These are phyloP conservation scores for Citrus australasica DNA, from an alignment of 345 rosid genomes.

Conservation along the genomic window DNA sequence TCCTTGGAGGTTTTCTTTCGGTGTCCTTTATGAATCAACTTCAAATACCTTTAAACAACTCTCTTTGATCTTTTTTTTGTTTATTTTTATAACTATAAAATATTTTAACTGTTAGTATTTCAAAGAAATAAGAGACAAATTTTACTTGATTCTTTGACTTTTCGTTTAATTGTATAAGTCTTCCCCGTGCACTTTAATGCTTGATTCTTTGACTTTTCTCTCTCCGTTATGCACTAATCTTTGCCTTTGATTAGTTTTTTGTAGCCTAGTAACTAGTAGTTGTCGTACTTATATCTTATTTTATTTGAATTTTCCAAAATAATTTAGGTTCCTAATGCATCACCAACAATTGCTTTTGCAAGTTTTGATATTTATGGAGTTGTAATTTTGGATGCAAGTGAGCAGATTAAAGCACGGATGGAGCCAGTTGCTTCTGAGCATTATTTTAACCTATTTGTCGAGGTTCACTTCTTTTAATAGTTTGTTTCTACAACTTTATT, in stretches of 20 bases:
- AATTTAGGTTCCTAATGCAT: constrained; percentile 81
- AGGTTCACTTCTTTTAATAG: constrained; percentile 33
- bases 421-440: constrained; percentile 76
- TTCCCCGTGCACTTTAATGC: background rate
- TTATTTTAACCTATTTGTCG: constrained; percentile 67
- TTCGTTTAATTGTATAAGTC: background rate
- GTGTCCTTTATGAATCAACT: background rate
- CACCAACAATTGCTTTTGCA: constrained; percentile 94
- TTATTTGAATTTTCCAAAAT: background rate
- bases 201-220: background rate
- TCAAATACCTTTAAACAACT: background rate
- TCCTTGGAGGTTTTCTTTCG: no score
- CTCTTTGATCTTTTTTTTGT: background rate
- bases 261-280: background rate
- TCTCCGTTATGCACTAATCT: background rate
- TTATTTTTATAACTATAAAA: no score
- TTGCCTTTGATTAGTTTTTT: background rate
- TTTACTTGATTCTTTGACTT: background rate
- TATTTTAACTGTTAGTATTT: no score
- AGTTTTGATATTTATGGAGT: constrained; percentile 96
- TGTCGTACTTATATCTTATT: constrained; percentile 9
- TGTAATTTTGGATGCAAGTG: constrained; percentile 89
- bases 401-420: constrained; percentile 80
- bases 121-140: background rate
- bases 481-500: background rate